phyloP scores from a whole-genome alignment of 345 rosid genomes.

The Camelina laxa region DNA sequence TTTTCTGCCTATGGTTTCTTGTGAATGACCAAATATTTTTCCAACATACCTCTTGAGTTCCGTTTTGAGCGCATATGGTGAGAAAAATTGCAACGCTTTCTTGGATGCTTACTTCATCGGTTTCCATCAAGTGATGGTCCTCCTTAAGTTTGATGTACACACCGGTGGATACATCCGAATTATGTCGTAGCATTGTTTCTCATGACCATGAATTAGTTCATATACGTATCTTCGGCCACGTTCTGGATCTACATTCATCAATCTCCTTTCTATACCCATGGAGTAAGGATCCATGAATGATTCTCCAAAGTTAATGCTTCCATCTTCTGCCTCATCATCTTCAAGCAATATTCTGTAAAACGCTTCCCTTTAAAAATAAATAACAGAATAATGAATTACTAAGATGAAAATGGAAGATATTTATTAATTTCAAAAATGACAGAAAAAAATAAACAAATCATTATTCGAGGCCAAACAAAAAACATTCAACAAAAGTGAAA shows the following conservation, averaged over 20 bases:
- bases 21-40: conserved; percentile 13
- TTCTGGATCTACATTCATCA: neutral
- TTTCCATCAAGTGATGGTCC: conserved; percentile 13
- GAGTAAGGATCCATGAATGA: neutral
- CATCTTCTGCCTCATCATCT: too few species aligned
- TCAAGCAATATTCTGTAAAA: neutral
- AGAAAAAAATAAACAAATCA: too few species aligned
- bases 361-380: neutral
- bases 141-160: neutral
- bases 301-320: neutral
- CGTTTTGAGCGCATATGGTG: neutral
- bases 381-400: too few species aligned
- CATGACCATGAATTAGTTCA: too few species aligned
- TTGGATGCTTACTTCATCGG: neutral
- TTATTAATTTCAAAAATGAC: too few species aligned
- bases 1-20: conserved; percentile 3
- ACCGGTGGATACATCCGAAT: neutral
- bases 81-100: conserved; percentile 3
- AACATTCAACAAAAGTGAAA: too few species aligned
- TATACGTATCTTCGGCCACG: neutral
- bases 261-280: neutral
- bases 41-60: neutral
- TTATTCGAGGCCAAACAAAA: too few species aligned
- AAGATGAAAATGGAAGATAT: too few species aligned
- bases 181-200: conserved; percentile 5